phyloP scores from a whole-genome alignment of 177 flowering plant genomes.

The Telopea speciosissima region DNA sequence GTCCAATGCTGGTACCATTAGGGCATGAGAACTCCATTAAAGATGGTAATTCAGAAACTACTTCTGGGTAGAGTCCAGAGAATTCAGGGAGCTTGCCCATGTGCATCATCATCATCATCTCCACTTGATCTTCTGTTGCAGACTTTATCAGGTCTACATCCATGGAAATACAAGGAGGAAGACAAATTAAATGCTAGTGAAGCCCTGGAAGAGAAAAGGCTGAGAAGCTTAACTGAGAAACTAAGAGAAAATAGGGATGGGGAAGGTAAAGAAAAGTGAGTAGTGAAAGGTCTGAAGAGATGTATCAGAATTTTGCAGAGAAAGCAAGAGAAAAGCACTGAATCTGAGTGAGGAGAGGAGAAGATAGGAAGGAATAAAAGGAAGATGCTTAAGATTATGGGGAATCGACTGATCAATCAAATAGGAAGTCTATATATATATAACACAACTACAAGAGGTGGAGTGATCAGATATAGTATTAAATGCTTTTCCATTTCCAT shows the following conservation, averaged over 20 bases:
- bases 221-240: conserved; percentile 16
- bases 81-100: conserved; percentile 57
- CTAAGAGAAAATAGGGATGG: conserved; percentile 45
- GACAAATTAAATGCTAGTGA: neutral
- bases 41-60: conserved; percentile 17
- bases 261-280: conserved; percentile 36
- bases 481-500: conserved; percentile 1
- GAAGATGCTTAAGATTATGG: conserved; percentile 21
- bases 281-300: conserved; percentile 32
- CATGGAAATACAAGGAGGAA: conserved; percentile 20
- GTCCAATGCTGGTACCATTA: neutral
- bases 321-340: conserved; percentile 2
- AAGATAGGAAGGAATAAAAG: conserved; percentile 17
- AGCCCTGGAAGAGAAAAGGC: neutral
- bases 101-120: conserved; percentile 53
- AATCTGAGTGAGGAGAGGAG: conserved; percentile 5
- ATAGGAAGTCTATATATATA: conserved; percentile 24
- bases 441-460: conserved; percentile 21
- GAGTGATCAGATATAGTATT: conserved; percentile 11
- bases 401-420: conserved; percentile 35
- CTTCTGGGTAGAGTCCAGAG: conserved; percentile 20
- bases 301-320: conserved; percentile 26
- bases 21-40: conserved; percentile 13
- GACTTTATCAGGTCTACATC: conserved; percentile 48
- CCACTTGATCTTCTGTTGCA: conserved; percentile 54